Evolutionary conservation across 2,329 filamentous ascomycete species (phyloP), one percentile per base, ranked within the genome.

Genomic region (Fusarium pseudoanthophilum): DNA sequence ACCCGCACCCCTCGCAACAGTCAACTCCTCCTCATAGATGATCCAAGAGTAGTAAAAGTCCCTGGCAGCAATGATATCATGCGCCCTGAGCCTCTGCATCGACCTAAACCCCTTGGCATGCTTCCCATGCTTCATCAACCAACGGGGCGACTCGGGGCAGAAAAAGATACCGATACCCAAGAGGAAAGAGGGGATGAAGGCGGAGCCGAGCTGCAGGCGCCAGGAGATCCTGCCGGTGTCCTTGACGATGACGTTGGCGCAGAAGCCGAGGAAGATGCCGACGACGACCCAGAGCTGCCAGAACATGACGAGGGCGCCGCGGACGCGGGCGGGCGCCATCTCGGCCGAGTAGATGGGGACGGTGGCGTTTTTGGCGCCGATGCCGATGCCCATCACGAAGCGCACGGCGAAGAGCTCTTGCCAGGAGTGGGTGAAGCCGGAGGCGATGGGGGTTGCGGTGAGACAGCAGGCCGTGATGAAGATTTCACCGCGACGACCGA

Each of bases 271-370:
- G 73, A 78, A 78, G 61, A 78, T 77, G 16, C 78, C 90, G n/a
- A 70, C 24, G 13, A 74, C 78, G 52, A 81, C 79, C 78, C 80
- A 82, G 14, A 82, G 76, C 69, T 82, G 87, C 92, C 93, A 95
- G 73, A 91, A 91, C 92, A 95, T 95, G 73, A 95, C 92, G 7
- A 95, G 84, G 16, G 91, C 92, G 71, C 92, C 92, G 73, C 92
- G 88, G 57, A 93, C 89, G 2, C 85, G 78, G 2, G 91, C 89
- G 0, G 92, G 92, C 0, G 90, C 87, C 67, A 89, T 92, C 78
- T 94, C 92, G 4, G 92, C 92, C 0, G 91, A 91, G 77, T 93
- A 95, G 45, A 95, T 90, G 0, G 93, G 92, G 0, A 92, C 89
- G 0, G 86, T 89, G 3, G 87, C 87, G 26, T 88, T 87, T 79